Percentiles rank a stretch among this genome's conserved stretches.
phyloP scores from a whole-genome alignment of 257 asterid species.

The Plectranthus barbatus region DNA sequence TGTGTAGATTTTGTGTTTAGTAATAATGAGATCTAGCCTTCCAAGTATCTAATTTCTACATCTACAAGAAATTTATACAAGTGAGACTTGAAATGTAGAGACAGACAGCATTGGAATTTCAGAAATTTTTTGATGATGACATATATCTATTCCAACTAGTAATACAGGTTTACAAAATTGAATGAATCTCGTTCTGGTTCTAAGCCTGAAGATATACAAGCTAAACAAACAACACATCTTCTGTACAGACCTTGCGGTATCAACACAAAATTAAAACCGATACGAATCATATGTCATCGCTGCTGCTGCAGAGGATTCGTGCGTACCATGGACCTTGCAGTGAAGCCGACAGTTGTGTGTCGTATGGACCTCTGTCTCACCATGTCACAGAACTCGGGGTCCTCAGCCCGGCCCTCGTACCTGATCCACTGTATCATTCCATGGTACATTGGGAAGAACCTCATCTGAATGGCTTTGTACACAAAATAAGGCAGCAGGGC shows the following conservation, averaged over 20 bases:
- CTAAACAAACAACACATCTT: slow-evolving; percentile 7
- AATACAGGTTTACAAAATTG: slow-evolving; percentile 18
- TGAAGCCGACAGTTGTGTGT: slow-evolving; percentile 68
- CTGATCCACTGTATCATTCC: slow-evolving; percentile 90
- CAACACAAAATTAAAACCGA: neutral
- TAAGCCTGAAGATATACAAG: slow-evolving; percentile 15
- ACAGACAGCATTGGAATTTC: too few relatives aligned
- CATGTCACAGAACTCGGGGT: slow-evolving; percentile 57
- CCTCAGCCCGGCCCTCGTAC: slow-evolving; percentile 57
- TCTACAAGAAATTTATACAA: too few relatives aligned
- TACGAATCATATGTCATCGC: too few relatives aligned
- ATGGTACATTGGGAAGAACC: slow-evolving; percentile 74
- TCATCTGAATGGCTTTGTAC: slow-evolving; percentile 47
- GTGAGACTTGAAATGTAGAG: too few relatives aligned
- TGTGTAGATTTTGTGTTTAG: too few relatives aligned
- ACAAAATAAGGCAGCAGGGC: slow-evolving; percentile 55
- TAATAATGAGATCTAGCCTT: too few relatives aligned
- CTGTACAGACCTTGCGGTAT: slow-evolving; percentile 17
- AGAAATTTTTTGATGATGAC: neutral
- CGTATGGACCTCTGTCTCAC: slow-evolving; percentile 73
- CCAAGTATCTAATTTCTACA: too few relatives aligned
- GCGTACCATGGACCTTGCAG: slow-evolving; percentile 85
- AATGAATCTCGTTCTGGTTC: slow-evolving; percentile 3
- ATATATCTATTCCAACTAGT: neutral
- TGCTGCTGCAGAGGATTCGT: slow-evolving; percentile 38